Percentiles rank a stretch among this genome's conserved stretches.
Conservation (phyloP, 2,329 filamentous ascomycete genomes). For the Aspergillus awamori region DNA sequence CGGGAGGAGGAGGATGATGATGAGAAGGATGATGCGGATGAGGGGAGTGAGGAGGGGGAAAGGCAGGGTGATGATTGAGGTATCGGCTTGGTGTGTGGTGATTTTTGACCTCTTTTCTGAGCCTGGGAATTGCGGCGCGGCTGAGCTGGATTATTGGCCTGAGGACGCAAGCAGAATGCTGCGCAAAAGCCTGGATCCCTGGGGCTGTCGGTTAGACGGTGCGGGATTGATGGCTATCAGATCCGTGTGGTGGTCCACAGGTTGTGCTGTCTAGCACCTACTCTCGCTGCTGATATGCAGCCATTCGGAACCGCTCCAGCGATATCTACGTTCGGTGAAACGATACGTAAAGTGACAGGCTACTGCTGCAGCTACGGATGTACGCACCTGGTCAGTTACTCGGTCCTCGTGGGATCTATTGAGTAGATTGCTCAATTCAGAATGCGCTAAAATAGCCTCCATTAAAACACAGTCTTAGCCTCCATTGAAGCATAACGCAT, state of each 20-base stretch:
- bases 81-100: neutral
- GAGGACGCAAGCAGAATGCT: too few species aligned
- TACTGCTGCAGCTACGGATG: too few species aligned
- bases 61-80: conserved; percentile 33
- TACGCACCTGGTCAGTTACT: neutral
- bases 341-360: too few species aligned
- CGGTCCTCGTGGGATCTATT: neutral
- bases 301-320: too few species aligned
- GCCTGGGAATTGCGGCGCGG: neutral
- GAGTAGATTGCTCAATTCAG: neutral
- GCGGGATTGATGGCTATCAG: too few species aligned
- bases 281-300: too few species aligned
- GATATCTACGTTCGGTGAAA: too few species aligned
- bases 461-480: neutral
- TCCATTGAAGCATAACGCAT: neutral
- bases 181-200: too few species aligned
- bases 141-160: neutral
- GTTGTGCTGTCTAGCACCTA: too few species aligned
- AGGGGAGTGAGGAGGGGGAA: conserved; percentile 11
- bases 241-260: too few species aligned
- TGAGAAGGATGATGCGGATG: conserved; percentile 18
- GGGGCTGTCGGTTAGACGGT: too few species aligned
- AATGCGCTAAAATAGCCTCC: too few species aligned
- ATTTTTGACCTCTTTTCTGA: neutral
- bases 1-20: conserved; percentile 29